Evolutionary conservation across 257 asterid genomes (phyloP).

Genomic region (Anisodus acutangulus): DNA sequence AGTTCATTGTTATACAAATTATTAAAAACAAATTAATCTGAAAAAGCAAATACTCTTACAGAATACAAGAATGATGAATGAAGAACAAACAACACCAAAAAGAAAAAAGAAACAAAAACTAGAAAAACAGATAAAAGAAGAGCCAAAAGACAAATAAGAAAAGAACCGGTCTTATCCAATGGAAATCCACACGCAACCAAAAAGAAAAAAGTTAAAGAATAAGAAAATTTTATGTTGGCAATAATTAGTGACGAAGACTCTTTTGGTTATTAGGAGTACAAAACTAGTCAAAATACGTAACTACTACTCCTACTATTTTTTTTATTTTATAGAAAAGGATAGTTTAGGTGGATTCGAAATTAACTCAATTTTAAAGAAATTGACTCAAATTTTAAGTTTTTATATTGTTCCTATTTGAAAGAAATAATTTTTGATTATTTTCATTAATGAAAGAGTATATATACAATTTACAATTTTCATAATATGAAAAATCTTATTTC

Average conservation of each 20-base stretch:
- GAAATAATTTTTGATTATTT: no score
- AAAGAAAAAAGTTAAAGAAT: not conserved
- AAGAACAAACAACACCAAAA: not conserved
- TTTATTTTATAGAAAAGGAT: not conserved
- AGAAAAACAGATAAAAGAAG: not conserved
- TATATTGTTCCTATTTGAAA: no score
- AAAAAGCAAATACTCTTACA: not conserved
- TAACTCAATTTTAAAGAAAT: not conserved
- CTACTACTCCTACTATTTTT: no score
- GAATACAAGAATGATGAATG: not conserved
- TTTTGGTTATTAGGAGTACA: not conserved
- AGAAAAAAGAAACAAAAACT: no score
- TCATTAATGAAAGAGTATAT: no score
- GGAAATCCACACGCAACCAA: not conserved
- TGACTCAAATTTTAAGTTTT: no score
- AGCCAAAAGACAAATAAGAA: not conserved
- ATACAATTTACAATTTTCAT: no score
- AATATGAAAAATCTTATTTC: no score
- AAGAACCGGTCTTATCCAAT: not conserved
- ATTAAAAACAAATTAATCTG: not conserved
- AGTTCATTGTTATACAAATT: not conserved
- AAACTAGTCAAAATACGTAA: not conserved
- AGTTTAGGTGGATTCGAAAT: not conserved
- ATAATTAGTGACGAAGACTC: not conserved
- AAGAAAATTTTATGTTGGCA: not conserved